These are phyloP conservation scores for Penicillium lividum DNA, from an alignment of 495 filamentous ascomycete species.

Conservation along the genomic window DNA sequence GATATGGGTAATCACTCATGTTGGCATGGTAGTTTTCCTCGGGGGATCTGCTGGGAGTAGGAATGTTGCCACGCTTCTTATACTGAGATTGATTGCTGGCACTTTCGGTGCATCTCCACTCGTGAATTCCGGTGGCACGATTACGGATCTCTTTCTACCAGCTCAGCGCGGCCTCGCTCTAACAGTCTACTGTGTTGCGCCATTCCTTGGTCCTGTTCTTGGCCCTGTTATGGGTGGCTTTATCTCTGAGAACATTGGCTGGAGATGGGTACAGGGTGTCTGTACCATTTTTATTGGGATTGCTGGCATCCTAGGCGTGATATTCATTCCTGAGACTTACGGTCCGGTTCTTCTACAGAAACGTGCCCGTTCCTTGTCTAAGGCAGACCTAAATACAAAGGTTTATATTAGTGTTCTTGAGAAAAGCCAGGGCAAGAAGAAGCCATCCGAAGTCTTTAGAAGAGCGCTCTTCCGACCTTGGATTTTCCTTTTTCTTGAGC, in stretches of 20 bases:
- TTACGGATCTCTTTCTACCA: conserved; percentile 61
- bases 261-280: conserved; percentile 62
- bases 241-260: conserved; percentile 52
- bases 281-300: conserved; percentile 25
- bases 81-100: conserved; percentile 66
- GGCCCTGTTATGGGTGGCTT: conserved; percentile 58
- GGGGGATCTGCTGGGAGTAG: conserved; percentile 56
- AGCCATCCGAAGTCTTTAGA: conserved; percentile 41
- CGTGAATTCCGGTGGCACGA: conserved; percentile 57
- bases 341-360: conserved; percentile 56
- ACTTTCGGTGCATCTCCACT: conserved; percentile 61
- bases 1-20: conserved; percentile 35
- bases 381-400: conserved; percentile 56
- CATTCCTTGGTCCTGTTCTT: conserved; percentile 63
- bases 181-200: conserved; percentile 33
- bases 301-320: conserved; percentile 32
- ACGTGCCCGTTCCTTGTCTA: conserved; percentile 49
- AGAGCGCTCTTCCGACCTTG: conserved; percentile 43
- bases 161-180: conserved; percentile 55
- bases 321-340: conserved; percentile 62
- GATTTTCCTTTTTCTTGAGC: conserved; percentile 64
- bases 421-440: conserved; percentile 35
- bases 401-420: conserved; percentile 54
- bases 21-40: conserved; percentile 54
- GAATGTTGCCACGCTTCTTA: conserved; percentile 58